Evolutionary conservation across 164 flowering plant species (phyloP).

Genomic region (Kalanchoe fedtschenkoi): DNA sequence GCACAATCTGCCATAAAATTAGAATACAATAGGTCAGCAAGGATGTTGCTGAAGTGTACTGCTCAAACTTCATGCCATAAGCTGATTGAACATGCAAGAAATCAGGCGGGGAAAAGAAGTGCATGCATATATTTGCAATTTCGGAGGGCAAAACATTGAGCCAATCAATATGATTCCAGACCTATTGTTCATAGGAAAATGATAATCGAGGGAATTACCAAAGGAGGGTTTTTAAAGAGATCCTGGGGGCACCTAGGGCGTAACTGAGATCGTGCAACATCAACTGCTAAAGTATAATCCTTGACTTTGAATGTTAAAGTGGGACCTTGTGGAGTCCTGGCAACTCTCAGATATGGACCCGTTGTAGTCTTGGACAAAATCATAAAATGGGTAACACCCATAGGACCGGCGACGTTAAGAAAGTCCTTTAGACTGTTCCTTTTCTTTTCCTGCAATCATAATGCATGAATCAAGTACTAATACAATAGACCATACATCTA

Average conservation of each 20-base stretch:
- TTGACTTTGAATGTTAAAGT: slow-evolving; percentile 81
- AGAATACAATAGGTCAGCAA: background rate
- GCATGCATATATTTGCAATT: background rate
- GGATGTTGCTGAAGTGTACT: background rate
- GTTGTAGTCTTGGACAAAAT: slow-evolving; percentile 70
- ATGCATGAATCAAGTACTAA: slow-evolving; percentile 2
- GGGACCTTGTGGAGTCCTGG: slow-evolving; percentile 91
- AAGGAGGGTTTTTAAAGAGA: slow-evolving; percentile 68
- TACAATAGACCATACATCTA: background rate
- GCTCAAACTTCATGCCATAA: background rate
- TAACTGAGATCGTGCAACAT: slow-evolving; percentile 71
- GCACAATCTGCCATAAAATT: slow-evolving; percentile 59
- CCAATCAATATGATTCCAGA: too few species aligned
- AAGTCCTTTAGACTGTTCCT: slow-evolving; percentile 76
- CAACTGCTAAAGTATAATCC: slow-evolving; percentile 71
- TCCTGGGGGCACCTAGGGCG: slow-evolving; percentile 85
- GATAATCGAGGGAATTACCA: slow-evolving; percentile 35
- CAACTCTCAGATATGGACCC: slow-evolving; percentile 74
- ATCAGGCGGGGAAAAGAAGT: background rate
- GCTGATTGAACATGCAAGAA: background rate
- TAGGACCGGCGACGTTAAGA: slow-evolving; percentile 89
- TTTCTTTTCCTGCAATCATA: slow-evolving; percentile 68
- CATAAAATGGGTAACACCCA: slow-evolving; percentile 95
- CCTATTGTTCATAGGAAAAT: background rate
- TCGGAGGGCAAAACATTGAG: background rate